Evolutionary conservation across 2,329 filamentous ascomycete genomes (phyloP), one percentile per base, ranked within the genome.

Genomic region (Thielaviopsis musarum): DNA sequence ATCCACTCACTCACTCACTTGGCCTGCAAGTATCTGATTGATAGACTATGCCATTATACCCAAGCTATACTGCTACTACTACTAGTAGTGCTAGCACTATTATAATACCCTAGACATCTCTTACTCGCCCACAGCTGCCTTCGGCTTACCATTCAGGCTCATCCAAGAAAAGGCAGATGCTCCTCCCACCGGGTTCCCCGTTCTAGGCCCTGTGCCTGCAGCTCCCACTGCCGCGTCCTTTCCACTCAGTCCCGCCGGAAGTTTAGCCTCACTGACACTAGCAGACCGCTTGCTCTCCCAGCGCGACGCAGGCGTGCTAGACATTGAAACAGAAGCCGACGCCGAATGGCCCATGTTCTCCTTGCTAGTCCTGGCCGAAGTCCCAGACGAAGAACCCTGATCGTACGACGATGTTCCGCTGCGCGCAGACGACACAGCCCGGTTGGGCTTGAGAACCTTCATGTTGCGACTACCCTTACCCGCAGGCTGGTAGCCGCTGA

Each of bases 131-230:
- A 59, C 57, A 3, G 52, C 34, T 15, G 56, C 34, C 30, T 74
- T 74, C 53, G 75, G 71, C 65, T 76, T 76, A 56, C 67, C 68
- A 19, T 70, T 64, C 49, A 77, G 72, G 54, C 87, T 91, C 75
- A 96, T 84, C 91, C 91, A 97, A 13, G 87, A 85, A 73, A 97
- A 97, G 2, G 91, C 91, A 61, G 88, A 93, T 15, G 87, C 91
- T n/a, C 88, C 88, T 9, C 91, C 91, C 19, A 95, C 81, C 0
- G 93, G 91, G 67, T 97, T 97, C 34, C 82, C 76, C 6, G 82
- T 77, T 60, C 82, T 79, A 17, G 80, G 73, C n/a, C 74, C 38
- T 7, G 17, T n/a, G 15, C 38, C 38, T n/a, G 17, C 38, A 45
- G 15, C 17, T 45, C 38, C 38, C 38, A n/a, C 38, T 45, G 38